A percentile compares a stretch with the other conserved stretches of the same genome.
These are phyloP conservation scores for Besnoitia besnoiti DNA, from an alignment of 169 alveolate genomes.

Conservation along the genomic window DNA sequence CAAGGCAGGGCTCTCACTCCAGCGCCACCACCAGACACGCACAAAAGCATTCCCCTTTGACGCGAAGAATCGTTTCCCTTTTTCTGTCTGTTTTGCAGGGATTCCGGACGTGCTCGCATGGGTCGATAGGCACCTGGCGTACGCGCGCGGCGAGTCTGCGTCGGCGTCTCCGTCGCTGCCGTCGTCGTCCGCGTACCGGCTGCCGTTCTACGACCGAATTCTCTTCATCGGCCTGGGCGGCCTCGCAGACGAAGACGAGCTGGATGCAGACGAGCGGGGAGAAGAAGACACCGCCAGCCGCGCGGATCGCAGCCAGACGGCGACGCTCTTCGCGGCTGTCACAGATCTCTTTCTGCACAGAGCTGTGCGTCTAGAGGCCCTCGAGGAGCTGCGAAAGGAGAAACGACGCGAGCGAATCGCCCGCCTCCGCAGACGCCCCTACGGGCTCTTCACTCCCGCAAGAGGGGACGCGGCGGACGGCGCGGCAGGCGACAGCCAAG, in stretches of 20 bases:
- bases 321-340: conserved; percentile 30
- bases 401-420: background rate
- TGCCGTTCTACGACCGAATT: conserved; percentile 38
- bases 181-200: background rate
- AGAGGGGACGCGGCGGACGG: background rate
- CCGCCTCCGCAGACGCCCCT: background rate
- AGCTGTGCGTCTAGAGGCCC: background rate
- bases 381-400: background rate
- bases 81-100: background rate
- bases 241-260: conserved; percentile 15
- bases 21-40: too few species aligned
- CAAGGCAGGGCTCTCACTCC: too few species aligned
- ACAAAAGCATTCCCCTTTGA: too few species aligned
- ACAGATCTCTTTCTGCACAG: conserved; percentile 21
- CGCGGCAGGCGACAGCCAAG: background rate
- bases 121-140: conserved; percentile 30
- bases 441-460: background rate
- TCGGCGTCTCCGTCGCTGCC: background rate
- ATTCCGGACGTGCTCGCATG: background rate
- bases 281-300: background rate
- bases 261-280: background rate
- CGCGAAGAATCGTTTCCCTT: background rate
- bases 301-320: background rate
- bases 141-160: background rate
- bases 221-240: conserved; percentile 39